These are phyloP conservation scores for Jatropha podagrica DNA, from an alignment of 441 rosid genomes.

Conservation along the genomic window DNA sequence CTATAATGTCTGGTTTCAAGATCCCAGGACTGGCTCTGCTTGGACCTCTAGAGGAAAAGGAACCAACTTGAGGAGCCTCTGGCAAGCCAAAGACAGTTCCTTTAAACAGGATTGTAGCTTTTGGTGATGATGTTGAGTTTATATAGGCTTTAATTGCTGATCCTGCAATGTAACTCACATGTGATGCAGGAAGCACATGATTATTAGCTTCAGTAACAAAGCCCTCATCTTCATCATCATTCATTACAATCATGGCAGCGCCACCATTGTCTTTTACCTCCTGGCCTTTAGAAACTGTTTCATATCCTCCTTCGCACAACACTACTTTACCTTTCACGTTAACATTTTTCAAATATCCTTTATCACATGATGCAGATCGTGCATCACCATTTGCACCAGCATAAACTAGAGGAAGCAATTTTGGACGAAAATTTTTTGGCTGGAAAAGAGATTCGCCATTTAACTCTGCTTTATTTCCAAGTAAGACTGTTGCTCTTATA, in stretches of 20 bases:
- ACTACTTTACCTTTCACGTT: slow-evolving; percentile 49
- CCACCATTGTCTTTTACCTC: slow-evolving; percentile 38
- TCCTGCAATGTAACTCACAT: slow-evolving; percentile 23
- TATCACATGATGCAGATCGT: slow-evolving; percentile 26
- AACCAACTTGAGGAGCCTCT: slow-evolving; percentile 28
- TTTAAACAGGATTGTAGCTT: slow-evolving; percentile 28
- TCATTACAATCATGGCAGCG: slow-evolving; percentile 35
- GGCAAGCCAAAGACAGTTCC: slow-evolving; percentile 30
- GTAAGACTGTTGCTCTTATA: slow-evolving; percentile 29
- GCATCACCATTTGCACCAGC: slow-evolving; percentile 32
- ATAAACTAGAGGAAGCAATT: slow-evolving; percentile 38
- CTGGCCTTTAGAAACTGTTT: slow-evolving; percentile 24
- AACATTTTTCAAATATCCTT: slow-evolving; percentile 31
- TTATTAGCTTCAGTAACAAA: slow-evolving; percentile 15
- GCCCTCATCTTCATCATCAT: slow-evolving; percentile 10
- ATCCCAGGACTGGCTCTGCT: slow-evolving; percentile 26
- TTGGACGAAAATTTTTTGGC: slow-evolving; percentile 32
- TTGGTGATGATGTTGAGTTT: slow-evolving; percentile 23
- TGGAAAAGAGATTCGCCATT: slow-evolving; percentile 50
- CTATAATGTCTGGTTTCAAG: too few species aligned
- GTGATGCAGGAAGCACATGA: slow-evolving; percentile 35
- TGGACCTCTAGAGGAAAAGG: slow-evolving; percentile 38
- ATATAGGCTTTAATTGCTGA: slow-evolving; percentile 28
- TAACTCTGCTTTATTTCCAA: slow-evolving; percentile 38
- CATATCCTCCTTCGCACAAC: slow-evolving; percentile 36